phyloP scores from a whole-genome alignment of 176 grass and related monocot genomes.

The Zoysia pacifica region DNA sequence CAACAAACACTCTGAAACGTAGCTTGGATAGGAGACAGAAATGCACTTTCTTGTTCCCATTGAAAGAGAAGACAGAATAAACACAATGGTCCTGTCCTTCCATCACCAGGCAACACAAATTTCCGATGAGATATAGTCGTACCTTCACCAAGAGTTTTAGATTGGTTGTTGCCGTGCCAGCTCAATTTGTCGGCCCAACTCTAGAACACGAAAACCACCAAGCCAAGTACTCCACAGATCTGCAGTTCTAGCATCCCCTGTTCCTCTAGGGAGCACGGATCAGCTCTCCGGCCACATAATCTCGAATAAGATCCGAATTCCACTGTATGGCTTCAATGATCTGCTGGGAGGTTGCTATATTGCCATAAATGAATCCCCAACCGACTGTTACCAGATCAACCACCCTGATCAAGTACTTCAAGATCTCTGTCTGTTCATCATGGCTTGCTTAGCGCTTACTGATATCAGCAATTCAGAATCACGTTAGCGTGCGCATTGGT shows the following conservation, averaged over 20 bases:
- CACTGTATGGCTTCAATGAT: slow-evolving; percentile 36
- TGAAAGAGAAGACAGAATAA: slow-evolving; percentile 1
- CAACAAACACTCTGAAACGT: neutral
- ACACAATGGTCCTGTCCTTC: slow-evolving; percentile 16
- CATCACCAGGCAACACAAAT: neutral
- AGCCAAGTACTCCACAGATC: slow-evolving; percentile 29
- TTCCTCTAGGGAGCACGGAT: slow-evolving; percentile 22
- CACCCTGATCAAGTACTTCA: slow-evolving; percentile 10
- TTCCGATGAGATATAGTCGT: neutral
- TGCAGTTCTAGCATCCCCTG: slow-evolving; percentile 18
- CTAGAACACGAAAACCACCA: neutral
- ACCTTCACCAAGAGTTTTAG: neutral
- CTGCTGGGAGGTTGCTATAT: slow-evolving; percentile 29
- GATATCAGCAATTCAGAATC: neutral
- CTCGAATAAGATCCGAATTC: slow-evolving; percentile 23
- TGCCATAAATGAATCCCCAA: slow-evolving; percentile 35
- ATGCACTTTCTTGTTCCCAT: neutral
- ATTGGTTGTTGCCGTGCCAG: neutral
- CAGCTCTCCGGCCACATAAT: slow-evolving; percentile 29
- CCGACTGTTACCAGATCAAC: slow-evolving; percentile 29
- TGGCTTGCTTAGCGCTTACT: slow-evolving; percentile 13
- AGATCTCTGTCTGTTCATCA: slow-evolving; percentile 36
- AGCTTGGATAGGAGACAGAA: neutral
- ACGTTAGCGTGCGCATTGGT: slow-evolving; percentile 31
- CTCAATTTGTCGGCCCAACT: neutral